These are phyloP conservation scores for Apiospora arundinis DNA, from an alignment of 2,329 filamentous ascomycete genomes.

Conservation along the genomic window DNA sequence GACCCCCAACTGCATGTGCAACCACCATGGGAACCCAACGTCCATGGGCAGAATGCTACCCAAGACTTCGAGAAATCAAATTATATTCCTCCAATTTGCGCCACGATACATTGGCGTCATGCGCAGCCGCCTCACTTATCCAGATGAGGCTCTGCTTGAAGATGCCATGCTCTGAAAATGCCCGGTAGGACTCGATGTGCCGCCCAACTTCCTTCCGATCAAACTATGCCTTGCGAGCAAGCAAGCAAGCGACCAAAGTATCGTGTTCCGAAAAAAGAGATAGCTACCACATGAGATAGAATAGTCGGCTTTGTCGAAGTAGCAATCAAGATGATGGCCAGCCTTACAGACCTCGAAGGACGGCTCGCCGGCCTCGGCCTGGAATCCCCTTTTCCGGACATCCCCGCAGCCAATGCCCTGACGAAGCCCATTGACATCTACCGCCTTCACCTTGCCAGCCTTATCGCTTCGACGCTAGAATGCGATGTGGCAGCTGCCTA, in stretches of 20 bases:
- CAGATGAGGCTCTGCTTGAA: not conserved
- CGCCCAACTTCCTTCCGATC: not conserved
- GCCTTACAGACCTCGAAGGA: slow-evolving; percentile 15
- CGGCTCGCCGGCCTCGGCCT: slow-evolving; percentile 16
- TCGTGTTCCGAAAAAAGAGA: not conserved
- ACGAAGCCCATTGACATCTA: slow-evolving; percentile 40
- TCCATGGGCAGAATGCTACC: not conserved
- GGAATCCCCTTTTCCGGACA: slow-evolving; percentile 1
- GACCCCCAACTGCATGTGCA: not conserved
- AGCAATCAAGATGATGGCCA: not conserved
- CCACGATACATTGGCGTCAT: not conserved
- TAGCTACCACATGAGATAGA: not conserved
- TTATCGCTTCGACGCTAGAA: slow-evolving; percentile 28
- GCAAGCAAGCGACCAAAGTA: not conserved
- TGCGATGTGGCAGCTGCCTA: slow-evolving; percentile 35
- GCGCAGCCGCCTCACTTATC: not conserved
- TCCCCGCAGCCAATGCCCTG: slow-evolving; percentile 28
- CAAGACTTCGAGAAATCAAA: not conserved
- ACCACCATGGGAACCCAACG: not conserved
- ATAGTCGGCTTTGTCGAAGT: not conserved
- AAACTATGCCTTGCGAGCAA: slow-evolving; percentile 7
- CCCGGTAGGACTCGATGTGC: not conserved
- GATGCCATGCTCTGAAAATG: not conserved
- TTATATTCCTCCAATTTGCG: not conserved
- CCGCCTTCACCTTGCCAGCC: slow-evolving; percentile 36